phyloP scores from a whole-genome alignment of 225 moss, liverwort and hornwort species.

The Anthoceros angustus region DNA sequence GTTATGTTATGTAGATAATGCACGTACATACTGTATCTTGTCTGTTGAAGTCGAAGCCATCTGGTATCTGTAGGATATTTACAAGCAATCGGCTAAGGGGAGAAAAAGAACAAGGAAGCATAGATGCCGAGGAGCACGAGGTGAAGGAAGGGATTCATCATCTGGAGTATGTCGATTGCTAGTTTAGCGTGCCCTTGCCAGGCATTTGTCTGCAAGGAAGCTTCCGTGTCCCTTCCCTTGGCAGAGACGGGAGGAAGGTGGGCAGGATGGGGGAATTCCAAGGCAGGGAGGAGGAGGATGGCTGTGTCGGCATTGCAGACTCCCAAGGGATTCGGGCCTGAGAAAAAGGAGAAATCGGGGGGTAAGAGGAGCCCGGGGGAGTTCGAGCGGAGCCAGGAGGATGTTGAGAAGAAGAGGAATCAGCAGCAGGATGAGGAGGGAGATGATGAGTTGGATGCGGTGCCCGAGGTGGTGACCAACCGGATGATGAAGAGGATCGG shows the following conservation, averaged over 20 bases:
- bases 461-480: slow-evolving; percentile 93
- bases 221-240: not conserved
- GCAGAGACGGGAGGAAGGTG: not conserved
- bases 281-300: not conserved
- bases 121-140: too few species aligned
- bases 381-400: not conserved
- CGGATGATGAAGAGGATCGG: slow-evolving; percentile 77
- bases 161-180: too few species aligned
- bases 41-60: too few species aligned
- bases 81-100: too few species aligned
- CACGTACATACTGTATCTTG: too few species aligned
- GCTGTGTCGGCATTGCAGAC: slow-evolving; percentile 6
- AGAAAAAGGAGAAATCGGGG: slow-evolving; percentile 22
- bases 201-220: not conserved
- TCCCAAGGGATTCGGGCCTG: slow-evolving; percentile 41
- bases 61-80: too few species aligned
- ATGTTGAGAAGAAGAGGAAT: slow-evolving; percentile 10
- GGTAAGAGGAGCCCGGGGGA: slow-evolving; percentile 10
- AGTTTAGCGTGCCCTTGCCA: not conserved
- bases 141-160: too few species aligned
- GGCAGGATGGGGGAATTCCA: not conserved
- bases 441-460: slow-evolving; percentile 41
- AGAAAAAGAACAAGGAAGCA: too few species aligned
- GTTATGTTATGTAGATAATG: too few species aligned
- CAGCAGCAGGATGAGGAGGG: slow-evolving; percentile 10